Evolutionary conservation across 768 basidiomycete genomes (phyloP), one percentile per base, ranked within the genome.

Genomic region (Hysterangium stoloniferum): DNA sequence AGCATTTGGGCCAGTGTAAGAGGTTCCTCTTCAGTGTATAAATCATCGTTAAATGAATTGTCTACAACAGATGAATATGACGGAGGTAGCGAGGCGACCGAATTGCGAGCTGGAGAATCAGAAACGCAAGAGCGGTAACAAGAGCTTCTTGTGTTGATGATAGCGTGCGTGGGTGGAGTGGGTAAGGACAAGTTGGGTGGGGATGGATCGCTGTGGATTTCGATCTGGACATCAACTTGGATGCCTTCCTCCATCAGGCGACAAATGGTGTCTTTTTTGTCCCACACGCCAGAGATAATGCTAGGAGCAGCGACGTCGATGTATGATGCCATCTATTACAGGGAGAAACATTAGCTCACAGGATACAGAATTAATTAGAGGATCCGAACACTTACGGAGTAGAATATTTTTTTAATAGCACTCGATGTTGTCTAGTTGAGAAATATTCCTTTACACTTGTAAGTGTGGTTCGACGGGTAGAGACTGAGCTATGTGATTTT

Each of bases 1-100:
- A 76, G 64, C 55, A 71, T 70, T 61, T 62, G 67, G 1, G 73
- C 74, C 50, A 76, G 68, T 36, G 74, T 74, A 33, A 60, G 55
- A 27, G 70, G 73, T 60, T 72, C 69, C 6, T 60, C 62, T 11
- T 67, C 54, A 27, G 43, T 8, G 41, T 19, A 29, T 32, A 31
- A 6, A 31, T 29, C 27, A 20, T 27, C 29, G 29, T 29, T 17
- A 3, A 28, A 31, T 19, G 15, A 24, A 3, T 15, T 33, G 13
- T 31, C 9, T 42, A 22, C 41, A 6, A 22, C 22, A 15, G 44
- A 31, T 28, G 44, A 29, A 20, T 45, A 45, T 11, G 44, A 31
- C 12, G 44, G 44, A 45, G 33, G 33, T 17, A 31, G 44, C n/a
- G n/a, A n/a, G n/a, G n/a, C n/a, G n/a, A n/a, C n/a, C n/a, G n/a